Evolutionary conservation across 176 grass and related monocot genomes (phyloP).

Genomic region (Leersia perrieri): DNA sequence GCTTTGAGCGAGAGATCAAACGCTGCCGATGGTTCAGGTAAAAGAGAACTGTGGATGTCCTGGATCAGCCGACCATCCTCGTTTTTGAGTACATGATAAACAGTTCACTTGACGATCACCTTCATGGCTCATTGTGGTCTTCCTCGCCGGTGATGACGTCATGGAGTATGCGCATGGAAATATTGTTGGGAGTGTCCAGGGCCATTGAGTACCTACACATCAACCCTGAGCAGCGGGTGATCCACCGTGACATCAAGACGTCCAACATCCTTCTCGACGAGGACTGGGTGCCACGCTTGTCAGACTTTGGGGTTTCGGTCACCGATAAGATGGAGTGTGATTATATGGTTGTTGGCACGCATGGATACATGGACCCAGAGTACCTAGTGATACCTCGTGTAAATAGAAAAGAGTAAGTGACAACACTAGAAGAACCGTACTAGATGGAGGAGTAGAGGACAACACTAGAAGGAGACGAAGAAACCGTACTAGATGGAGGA

Average conservation of each 20-base stretch:
- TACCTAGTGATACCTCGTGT: too few species aligned
- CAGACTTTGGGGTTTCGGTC: background rate
- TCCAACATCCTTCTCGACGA: slow-evolving; percentile 52
- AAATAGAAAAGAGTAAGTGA: too few species aligned
- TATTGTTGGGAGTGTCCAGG: slow-evolving; percentile 41
- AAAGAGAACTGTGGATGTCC: too few species aligned
- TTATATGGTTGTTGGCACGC: too few species aligned
- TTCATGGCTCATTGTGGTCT: background rate
- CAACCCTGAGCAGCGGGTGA: slow-evolving; percentile 44
- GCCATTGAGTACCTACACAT: slow-evolving; percentile 54
- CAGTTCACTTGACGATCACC: slow-evolving; percentile 28
- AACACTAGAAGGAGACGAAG: too few species aligned
- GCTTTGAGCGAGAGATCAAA: background rate
- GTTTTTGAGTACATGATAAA: background rate
- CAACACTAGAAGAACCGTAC: too few species aligned
- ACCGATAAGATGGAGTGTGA: too few species aligned
- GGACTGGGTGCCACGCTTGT: background rate
- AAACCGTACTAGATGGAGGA: too few species aligned
- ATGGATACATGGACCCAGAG: too few species aligned
- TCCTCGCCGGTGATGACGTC: slow-evolving; percentile 27
- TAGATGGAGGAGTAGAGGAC: too few species aligned
- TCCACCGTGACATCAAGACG: slow-evolving; percentile 58
- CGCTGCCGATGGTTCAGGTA: too few species aligned
- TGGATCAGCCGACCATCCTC: too few species aligned
- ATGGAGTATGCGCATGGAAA: slow-evolving; percentile 49